Evolutionary conservation across 2,329 filamentous ascomycete species (phyloP), one percentile per base, ranked within the genome.

Genomic region (Helicocarpus griseus): DNA sequence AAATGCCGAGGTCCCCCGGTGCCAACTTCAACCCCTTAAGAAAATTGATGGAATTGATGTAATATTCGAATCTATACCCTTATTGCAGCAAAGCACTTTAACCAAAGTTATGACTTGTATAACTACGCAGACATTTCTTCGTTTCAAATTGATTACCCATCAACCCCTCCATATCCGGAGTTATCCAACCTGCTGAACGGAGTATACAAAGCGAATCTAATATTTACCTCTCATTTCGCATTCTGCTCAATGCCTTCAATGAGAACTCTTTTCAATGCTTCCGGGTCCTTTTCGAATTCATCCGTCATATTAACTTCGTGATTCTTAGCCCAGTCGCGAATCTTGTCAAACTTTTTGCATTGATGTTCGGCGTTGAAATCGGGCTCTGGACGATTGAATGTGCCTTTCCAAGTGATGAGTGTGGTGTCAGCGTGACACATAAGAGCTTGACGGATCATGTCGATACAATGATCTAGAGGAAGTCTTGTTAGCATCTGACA

Each of bases 401-500:
- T 46, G 7, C 33, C 28, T 9, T 46, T 51, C 45, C 56, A 57
- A 4, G 52, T 57, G 36, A 57, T 57, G 28, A 57, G 53, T 19
- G 54, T 51, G 13, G 48, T 50, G 45, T 58, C 54, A 14, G 53
- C 55, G 14, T 54, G 43, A 36, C 54, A 58, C 45, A 50, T 51
- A 17, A 57, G 35, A 17, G 40, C 35, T 33, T 57, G 51, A 11
- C 56, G 54, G 49, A 58, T 44, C 21, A 57, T 54, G 28, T 58
- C 56, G 39, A 58, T 55, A 22, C 54, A 58, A 33, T 59, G 54
- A 31, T 55, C 56, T 59, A 35, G 7, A 24, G 11, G 11, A 29
- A 39, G 24, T 31, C 19, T 22, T 13, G 24, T 52, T 31, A 41
- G 40, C 19, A 35, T 28, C 33, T 22, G 40, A n/a, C 24, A 26